phyloP scores from a whole-genome alignment of 345 rosid genomes.

The Acer campestre region DNA sequence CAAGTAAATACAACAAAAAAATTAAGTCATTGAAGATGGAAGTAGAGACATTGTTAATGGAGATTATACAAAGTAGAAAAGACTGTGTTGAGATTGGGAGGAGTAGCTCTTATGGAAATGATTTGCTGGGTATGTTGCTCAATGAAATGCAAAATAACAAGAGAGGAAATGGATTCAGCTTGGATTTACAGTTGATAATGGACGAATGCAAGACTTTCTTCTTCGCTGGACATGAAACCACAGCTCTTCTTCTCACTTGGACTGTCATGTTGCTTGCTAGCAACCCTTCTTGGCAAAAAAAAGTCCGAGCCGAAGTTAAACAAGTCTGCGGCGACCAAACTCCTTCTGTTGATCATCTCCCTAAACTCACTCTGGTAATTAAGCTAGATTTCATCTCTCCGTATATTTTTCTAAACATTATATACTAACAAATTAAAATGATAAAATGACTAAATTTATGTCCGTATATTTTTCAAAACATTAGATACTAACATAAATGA shows the following conservation, averaged over 20 bases:
- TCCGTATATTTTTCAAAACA: too few species aligned
- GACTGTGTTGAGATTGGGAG: conserved; percentile 82
- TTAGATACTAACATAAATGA: too few species aligned
- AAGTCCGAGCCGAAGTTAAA: conserved; percentile 59
- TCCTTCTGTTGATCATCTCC: conserved; percentile 70
- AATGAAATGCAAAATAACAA: conserved; percentile 66
- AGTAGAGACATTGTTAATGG: conserved; percentile 79
- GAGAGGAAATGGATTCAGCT: conserved; percentile 34
- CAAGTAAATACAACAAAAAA: conserved; percentile 84
- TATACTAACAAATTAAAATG: too few species aligned
- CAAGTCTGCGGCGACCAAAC: conserved; percentile 65
- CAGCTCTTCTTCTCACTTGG: conserved; percentile 91
- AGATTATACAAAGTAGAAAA: conserved; percentile 78
- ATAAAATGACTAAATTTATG: too few species aligned
- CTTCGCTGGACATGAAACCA: conserved; percentile 97
- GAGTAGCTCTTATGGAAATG: conserved; percentile 77
- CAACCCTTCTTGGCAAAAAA: conserved; percentile 90
- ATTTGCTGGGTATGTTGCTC: conserved; percentile 75
- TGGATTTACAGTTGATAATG: conserved; percentile 82
- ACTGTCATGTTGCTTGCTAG: conserved; percentile 83
- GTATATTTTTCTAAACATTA: too few species aligned
- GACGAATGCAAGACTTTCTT: conserved; percentile 97
- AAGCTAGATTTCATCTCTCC: background rate
- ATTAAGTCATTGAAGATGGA: conserved; percentile 77
- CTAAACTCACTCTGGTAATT: conserved; percentile 78